Conservation (phyloP, 176 grass and related monocot genomes). For the Dactylis glomerata region DNA sequence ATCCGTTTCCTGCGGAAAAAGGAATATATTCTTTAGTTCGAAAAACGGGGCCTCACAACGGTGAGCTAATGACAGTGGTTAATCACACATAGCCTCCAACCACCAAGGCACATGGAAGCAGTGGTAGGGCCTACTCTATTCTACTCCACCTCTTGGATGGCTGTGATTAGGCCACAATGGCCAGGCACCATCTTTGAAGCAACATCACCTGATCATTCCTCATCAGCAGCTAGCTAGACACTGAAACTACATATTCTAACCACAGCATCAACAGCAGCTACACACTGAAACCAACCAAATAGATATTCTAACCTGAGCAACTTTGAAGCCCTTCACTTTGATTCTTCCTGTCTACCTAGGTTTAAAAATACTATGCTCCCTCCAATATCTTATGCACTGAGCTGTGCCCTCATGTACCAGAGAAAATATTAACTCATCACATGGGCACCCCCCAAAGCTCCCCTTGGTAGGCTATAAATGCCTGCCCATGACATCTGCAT, state of each 20-base stretch:
- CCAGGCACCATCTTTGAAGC: conserved; percentile 66
- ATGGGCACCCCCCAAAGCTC: conserved; percentile 37
- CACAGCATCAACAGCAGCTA: conserved; percentile 41
- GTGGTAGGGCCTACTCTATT: conserved; percentile 43
- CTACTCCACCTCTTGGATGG: conserved; percentile 46
- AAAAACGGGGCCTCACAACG: background rate
- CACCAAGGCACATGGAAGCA: conserved; percentile 39
- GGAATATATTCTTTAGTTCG: background rate
- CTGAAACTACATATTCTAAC: conserved; percentile 45
- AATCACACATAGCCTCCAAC: conserved; percentile 42
- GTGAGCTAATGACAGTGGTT: conserved; percentile 39
- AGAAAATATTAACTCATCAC: conserved; percentile 44
- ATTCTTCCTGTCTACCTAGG: conserved; percentile 82
- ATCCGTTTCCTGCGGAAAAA: background rate
- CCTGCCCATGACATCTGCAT: conserved; percentile 69
- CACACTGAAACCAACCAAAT: conserved; percentile 2
- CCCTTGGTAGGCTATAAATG: conserved; percentile 84
- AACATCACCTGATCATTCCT: conserved; percentile 63
- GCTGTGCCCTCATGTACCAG: conserved; percentile 39
- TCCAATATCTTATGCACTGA: conserved; percentile 41
- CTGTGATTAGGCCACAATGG: conserved; percentile 68
- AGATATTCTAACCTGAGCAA: conserved; percentile 32
- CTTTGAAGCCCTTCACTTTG: conserved; percentile 48
- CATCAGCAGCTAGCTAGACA: conserved; percentile 34
- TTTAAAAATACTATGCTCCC: conserved; percentile 48